These are phyloP conservation scores for Pisolithus thermaeus DNA, from an alignment of 1,284 basidiomycete species.

Conservation along the genomic window DNA sequence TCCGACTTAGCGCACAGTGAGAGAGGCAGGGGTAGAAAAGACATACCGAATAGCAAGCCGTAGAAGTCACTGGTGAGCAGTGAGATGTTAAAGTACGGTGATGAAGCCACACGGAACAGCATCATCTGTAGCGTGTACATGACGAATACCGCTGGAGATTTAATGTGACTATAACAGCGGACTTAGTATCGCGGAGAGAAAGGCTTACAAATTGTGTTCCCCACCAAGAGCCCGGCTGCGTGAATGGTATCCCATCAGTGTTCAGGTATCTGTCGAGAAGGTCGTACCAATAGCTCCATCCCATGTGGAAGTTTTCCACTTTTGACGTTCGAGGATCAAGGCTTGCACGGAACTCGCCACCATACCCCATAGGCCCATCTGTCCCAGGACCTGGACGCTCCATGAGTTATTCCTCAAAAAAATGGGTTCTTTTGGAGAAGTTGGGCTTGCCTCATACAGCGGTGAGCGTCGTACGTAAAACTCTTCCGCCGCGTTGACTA, in stretches of 20 bases:
- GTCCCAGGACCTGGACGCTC: slow-evolving; percentile 56
- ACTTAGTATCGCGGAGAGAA: background rate
- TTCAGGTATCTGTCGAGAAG: background rate
- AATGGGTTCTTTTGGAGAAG: slow-evolving; percentile 1
- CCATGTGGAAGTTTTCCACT: slow-evolving; percentile 59
- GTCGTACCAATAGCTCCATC: slow-evolving; percentile 53
- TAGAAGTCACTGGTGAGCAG: slow-evolving; percentile 76
- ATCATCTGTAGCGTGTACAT: slow-evolving; percentile 74
- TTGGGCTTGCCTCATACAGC: slow-evolving; percentile 52
- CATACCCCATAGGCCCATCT: slow-evolving; percentile 72
- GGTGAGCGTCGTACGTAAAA: slow-evolving; percentile 71
- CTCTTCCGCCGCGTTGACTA: slow-evolving; percentile 77
- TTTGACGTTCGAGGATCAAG: slow-evolving; percentile 60
- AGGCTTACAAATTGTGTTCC: slow-evolving; percentile 49
- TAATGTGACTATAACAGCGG: slow-evolving; percentile 3
- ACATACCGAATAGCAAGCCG: slow-evolving; percentile 63
- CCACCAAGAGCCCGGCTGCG: slow-evolving; percentile 60
- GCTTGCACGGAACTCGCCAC: slow-evolving; percentile 70
- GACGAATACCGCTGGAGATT: slow-evolving; percentile 57
- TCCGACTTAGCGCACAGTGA: background rate
- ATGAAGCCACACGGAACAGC: slow-evolving; percentile 70
- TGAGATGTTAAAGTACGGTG: slow-evolving; percentile 73
- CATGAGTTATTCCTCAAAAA: background rate
- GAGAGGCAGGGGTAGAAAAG: background rate
- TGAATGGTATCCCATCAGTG: background rate